Conservation (phyloP, 1,284 basidiomycete genomes). For the Puccinia brachypodii region DNA sequence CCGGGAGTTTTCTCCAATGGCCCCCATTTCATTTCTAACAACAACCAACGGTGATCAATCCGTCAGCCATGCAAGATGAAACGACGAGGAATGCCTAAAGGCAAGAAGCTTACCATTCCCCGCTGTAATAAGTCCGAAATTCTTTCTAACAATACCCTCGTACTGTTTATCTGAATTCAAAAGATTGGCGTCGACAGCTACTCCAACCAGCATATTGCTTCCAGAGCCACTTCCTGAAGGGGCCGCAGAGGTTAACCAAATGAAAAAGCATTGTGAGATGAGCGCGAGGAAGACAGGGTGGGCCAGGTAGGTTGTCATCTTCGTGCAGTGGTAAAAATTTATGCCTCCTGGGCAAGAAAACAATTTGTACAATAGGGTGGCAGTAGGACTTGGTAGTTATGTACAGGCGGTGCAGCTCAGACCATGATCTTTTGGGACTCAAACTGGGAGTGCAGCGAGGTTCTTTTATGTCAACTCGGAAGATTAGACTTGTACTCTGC, state of each 20-base stretch:
- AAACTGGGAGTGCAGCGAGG: too few species aligned
- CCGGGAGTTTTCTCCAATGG: neutral
- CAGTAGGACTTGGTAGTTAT: neutral
- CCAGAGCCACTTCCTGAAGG: neutral
- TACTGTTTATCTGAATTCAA: neutral
- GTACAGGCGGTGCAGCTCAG: neutral
- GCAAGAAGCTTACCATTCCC: too few species aligned
- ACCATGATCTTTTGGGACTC: neutral
- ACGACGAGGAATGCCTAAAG: neutral
- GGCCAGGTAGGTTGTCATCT: neutral
- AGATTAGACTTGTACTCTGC: too few species aligned
- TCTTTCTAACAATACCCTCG: too few species aligned
- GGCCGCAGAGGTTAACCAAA: neutral
- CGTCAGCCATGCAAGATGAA: too few species aligned
- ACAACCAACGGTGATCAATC: too few species aligned
- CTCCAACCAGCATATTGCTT: neutral
- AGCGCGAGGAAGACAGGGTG: neutral
- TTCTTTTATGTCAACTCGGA: too few species aligned
- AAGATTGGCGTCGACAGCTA: neutral
- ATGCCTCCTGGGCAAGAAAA: neutral
- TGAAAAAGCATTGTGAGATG: neutral
- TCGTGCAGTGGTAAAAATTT: neutral
- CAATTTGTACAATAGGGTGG: neutral
- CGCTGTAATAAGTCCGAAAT: too few species aligned
- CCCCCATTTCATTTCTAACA: conserved; percentile 19